Conservation (phyloP, 768 basidiomycete genomes). For the Boletus patriciae region DNA sequence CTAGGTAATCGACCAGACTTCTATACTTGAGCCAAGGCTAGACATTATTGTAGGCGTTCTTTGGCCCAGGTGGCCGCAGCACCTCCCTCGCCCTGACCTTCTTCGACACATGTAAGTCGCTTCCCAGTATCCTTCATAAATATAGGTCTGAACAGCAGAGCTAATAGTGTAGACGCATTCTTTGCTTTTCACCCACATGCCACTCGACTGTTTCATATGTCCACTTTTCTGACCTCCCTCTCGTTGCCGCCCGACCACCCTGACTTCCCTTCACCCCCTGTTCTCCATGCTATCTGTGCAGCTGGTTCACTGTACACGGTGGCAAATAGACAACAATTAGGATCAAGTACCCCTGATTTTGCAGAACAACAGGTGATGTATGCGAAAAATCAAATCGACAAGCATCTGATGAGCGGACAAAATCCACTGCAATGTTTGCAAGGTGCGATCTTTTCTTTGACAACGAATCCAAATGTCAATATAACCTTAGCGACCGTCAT, state of each 20-base stretch:
- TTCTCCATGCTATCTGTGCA: conserved; percentile 88
- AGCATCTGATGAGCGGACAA: conserved; percentile 49
- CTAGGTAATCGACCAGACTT: conserved; percentile 3
- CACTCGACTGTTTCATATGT: conserved; percentile 63
- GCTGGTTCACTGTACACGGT: conserved; percentile 75
- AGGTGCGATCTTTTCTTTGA: conserved; percentile 39
- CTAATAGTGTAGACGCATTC: conserved; percentile 67
- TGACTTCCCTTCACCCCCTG: conserved; percentile 66
- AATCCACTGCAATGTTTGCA: conserved; percentile 61
- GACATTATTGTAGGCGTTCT: conserved; percentile 20
- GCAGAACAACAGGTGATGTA: conserved; percentile 62
- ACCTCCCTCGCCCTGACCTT: conserved; percentile 61
- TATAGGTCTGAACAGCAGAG: background rate
- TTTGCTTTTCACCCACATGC: conserved; percentile 78
- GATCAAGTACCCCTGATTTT: conserved; percentile 38
- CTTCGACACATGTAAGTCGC: conserved; percentile 63
- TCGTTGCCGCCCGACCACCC: conserved; percentile 64
- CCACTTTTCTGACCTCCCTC: conserved; percentile 65
- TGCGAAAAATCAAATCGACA: conserved; percentile 52
- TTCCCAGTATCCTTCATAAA: background rate
- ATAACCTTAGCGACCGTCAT: conserved; percentile 53
- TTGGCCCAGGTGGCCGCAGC: conserved; percentile 51
- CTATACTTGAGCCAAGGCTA: background rate
- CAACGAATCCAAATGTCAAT: background rate
- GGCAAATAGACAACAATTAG: conserved; percentile 35